Conservation (phyloP, 2,329 filamentous ascomycete genomes). For the Hymenoscyphus fructigenus region DNA sequence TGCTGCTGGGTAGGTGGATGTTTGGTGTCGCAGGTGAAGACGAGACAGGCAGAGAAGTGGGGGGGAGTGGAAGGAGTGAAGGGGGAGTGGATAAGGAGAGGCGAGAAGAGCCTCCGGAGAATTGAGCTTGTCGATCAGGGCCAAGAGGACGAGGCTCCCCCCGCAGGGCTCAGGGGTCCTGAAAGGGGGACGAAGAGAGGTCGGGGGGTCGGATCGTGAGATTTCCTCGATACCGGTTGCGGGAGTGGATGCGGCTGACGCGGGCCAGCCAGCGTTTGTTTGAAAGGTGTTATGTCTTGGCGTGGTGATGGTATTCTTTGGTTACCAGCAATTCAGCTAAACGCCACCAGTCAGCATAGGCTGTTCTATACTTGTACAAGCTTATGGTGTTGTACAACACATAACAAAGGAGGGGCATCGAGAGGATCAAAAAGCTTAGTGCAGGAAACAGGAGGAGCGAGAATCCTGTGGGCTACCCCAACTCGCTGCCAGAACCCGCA, state of each 20-base stretch:
- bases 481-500: neutral
- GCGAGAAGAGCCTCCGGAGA: neutral
- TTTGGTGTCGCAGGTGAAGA: slow-evolving; percentile 1
- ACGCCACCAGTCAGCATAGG: neutral
- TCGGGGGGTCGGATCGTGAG: neutral
- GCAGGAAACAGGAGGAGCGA: neutral
- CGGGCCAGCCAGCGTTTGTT: slow-evolving; percentile 1
- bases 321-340: neutral
- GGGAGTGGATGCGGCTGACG: slow-evolving; percentile 17
- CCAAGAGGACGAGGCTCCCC: slow-evolving; percentile 3
- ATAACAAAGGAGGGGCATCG: too few relatives aligned
- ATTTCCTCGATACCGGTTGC: neutral
- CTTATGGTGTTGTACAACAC: too few relatives aligned
- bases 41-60: neutral
- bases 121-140: slow-evolving; percentile 5
- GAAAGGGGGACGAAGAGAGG: neutral
- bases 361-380: neutral
- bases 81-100: neutral
- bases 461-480: neutral
- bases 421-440: neutral
- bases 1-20: neutral
- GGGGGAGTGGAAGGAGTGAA: neutral
- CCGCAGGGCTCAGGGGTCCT: neutral
- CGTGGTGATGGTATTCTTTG: neutral
- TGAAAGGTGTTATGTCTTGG: neutral